Conservation (phyloP, 2,329 filamentous ascomycete genomes). For the Tolypocladium tropicale region DNA sequence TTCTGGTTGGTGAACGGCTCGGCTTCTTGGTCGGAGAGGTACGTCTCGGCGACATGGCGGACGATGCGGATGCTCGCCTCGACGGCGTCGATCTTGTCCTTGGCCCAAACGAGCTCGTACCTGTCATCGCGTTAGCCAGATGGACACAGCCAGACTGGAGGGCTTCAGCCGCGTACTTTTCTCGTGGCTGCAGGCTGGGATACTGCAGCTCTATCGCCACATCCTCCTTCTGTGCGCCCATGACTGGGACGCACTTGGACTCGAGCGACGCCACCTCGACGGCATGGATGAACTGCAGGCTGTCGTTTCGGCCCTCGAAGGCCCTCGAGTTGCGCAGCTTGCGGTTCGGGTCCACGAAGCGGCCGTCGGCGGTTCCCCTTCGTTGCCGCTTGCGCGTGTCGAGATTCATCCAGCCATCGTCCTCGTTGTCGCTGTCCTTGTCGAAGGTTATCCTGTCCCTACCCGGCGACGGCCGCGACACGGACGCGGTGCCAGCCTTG, state of each 20-base stretch:
- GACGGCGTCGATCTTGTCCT: slow-evolving; percentile 68
- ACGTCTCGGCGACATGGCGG: slow-evolving; percentile 60
- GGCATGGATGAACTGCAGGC: slow-evolving; percentile 45
- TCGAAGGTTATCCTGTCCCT: slow-evolving; percentile 40
- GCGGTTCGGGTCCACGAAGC: slow-evolving; percentile 35
- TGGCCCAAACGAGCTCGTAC: slow-evolving; percentile 61
- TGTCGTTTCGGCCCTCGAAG: slow-evolving; percentile 31
- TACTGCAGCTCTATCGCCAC: slow-evolving; percentile 68
- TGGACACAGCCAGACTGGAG: neutral
- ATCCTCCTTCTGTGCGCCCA: slow-evolving; percentile 39
- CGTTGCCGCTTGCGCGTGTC: slow-evolving; percentile 39
- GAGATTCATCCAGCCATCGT: slow-evolving; percentile 41
- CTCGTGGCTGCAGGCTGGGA: slow-evolving; percentile 60
- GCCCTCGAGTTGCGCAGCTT: slow-evolving; percentile 34
- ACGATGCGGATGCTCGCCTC: slow-evolving; percentile 64
- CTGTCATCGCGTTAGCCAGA: slow-evolving; percentile 15
- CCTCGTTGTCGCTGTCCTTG: slow-evolving; percentile 39
- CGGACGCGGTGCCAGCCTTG: slow-evolving; percentile 27
- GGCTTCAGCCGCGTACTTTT: slow-evolving; percentile 42
- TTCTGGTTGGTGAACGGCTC: slow-evolving; percentile 60
- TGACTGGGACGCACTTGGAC: slow-evolving; percentile 39
- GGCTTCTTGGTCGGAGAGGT: slow-evolving; percentile 62
- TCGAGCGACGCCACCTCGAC: slow-evolving; percentile 42
- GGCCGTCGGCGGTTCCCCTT: slow-evolving; percentile 26
- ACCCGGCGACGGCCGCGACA: slow-evolving; percentile 30